Base-by-base conservation (phyloP, 2,329 filamentous ascomycete species). In the Penicillium decumbens region DNA sequence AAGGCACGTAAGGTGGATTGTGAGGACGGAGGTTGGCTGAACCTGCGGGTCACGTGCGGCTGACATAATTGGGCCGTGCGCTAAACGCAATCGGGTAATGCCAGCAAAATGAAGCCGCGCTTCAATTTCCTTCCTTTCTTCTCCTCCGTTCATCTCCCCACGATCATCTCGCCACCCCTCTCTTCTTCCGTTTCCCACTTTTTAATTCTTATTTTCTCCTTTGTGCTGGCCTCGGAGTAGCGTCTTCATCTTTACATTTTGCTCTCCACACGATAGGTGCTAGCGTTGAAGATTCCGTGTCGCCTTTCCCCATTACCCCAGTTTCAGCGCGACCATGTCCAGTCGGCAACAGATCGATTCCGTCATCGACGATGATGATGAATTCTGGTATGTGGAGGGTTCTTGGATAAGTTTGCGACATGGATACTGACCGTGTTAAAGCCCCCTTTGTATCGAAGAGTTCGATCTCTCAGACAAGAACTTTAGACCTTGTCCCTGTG, bases 401-500 rank as follows among this genome's bases (percentile, higher is more conserved):
- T 7, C 18, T 12, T 15, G 25, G 41, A 9, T 35, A 15, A 30
- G 20, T 9, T n/a, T 33, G 40, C 33, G 13, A 45, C 38, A 9
- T 43, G 13, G 30, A 39, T 30, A 60, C 64, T 65, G 44, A 69
- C 61, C 23, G 29, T 49, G 47, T 38, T 49, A 29, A 64, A 98
- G 93, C 72, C 93, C 93, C 61, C 86, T 98, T 57, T 98, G 93
- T 70, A 95, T 98, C 67, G 93, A 98, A 75, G 95, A 98, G 76
- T 95, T 98, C 68, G 95, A 98, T 73, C 83, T 98, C 43, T 95
- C 90, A 37, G 93, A 98, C 77, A 88, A 89, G 71, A 95, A 95
- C 74, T 98, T 98, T 73, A 84, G 87, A 65, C 93, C 93, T 59
- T 98, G 93, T 77, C 92, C 92, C 50, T 98, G 93, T 69, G 93